Evolutionary conservation across 2,329 filamentous ascomycete genomes (phyloP).

Genomic region (Elsinoe arachidis): DNA sequence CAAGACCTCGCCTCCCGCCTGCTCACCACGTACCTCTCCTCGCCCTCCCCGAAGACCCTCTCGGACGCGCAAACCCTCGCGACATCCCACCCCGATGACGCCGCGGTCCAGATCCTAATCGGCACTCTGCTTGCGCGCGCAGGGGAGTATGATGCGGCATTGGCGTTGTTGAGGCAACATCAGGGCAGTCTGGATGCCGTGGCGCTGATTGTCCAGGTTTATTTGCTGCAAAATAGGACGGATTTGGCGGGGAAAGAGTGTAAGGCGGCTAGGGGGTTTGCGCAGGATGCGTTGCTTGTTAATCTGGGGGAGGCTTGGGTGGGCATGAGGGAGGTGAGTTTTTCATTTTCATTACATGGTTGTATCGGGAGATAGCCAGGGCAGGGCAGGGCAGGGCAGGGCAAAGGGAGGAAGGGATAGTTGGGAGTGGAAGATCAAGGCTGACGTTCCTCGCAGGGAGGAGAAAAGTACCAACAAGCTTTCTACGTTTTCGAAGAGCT

Average conservation of each 20-base stretch:
- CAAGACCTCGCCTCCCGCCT: conserved; percentile 70
- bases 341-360: neutral
- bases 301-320: conserved; percentile 96
- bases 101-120: conserved; percentile 69
- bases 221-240: conserved; percentile 81
- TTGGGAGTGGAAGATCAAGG: neutral
- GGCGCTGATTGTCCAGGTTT: conserved; percentile 82
- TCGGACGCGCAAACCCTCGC: conserved; percentile 62
- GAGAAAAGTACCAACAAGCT: conserved; percentile 90
- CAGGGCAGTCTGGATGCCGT: conserved; percentile 73
- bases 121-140: conserved; percentile 75
- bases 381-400: too few species aligned
- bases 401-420: neutral
- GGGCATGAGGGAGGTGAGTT: conserved; percentile 68
- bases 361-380: too few species aligned
- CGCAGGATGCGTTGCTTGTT: conserved; percentile 85
- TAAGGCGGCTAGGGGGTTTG: conserved; percentile 77
- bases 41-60: conserved; percentile 27
- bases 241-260: conserved; percentile 90
- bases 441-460: conserved; percentile 52
- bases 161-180: conserved; percentile 71
- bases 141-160: conserved; percentile 75
- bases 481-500: conserved; percentile 98
- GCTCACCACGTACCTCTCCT: conserved; percentile 53
- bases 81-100: conserved; percentile 59